A percentile compares a stretch with the other conserved stretches of the same genome.
Evolutionary conservation across 2,329 filamentous ascomycete genomes (phyloP).

Genomic region (Botrytis byssoidea): DNA sequence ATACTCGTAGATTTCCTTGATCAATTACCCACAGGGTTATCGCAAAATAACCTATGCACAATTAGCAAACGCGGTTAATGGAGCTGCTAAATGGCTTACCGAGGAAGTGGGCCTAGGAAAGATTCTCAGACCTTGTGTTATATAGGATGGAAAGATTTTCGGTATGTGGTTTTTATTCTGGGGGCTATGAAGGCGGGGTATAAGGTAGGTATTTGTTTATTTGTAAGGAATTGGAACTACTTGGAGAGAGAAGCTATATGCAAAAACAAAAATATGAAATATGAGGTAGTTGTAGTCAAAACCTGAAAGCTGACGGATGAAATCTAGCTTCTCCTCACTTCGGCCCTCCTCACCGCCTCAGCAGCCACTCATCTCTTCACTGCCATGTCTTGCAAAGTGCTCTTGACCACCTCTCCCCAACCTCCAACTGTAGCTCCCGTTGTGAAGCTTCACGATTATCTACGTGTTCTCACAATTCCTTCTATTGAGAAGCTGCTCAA

Average conservation of each 20-base stretch:
- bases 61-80: conserved; percentile 28
- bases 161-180: not conserved
- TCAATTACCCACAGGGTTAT: conserved; percentile 6
- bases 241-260: not conserved
- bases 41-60: conserved; percentile 18
- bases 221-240: not conserved
- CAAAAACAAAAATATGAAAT: not conserved
- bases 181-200: conserved; percentile 10
- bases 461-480: not conserved
- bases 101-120: conserved; percentile 13
- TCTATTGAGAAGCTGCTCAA: not conserved
- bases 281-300: not conserved
- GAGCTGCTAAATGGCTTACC: conserved; percentile 21
- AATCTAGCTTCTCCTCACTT: not conserved
- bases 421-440: not conserved
- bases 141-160: conserved; percentile 38
- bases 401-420: not conserved
- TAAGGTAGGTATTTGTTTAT: not conserved
- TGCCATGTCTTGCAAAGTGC: not conserved
- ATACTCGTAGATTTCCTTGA: too few relatives aligned
- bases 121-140: conserved; percentile 45
- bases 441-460: not conserved
- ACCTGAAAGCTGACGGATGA: not conserved
- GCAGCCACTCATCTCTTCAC: not conserved
- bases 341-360: not conserved